A percentile compares a stretch with the other conserved stretches of the same genome.
Evolutionary conservation across 2,329 filamentous ascomycete species (phyloP).

Genomic region (Fusarium sp.): DNA sequence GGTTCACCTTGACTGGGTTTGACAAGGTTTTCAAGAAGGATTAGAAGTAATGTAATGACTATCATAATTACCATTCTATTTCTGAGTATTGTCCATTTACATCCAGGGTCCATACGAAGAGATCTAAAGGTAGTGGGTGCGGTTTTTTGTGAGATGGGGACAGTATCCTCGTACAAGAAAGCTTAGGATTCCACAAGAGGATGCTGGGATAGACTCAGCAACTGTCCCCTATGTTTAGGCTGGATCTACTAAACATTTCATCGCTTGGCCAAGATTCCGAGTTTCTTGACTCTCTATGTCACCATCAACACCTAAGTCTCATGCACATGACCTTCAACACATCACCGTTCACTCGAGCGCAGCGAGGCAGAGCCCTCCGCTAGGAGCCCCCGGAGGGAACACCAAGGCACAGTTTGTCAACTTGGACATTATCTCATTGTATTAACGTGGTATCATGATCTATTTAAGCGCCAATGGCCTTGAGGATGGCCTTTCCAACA

Average conservation of each 20-base stretch:
- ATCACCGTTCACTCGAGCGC: neutral
- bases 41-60: neutral
- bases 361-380: neutral
- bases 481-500: conserved; percentile 61
- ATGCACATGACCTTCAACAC: no score
- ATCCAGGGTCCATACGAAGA: accelerated
- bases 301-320: neutral
- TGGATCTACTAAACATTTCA: accelerated
- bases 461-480: conserved; percentile 50
- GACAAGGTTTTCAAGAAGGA: conserved; percentile 67
- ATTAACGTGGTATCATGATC: neutral
- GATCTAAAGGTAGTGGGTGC: accelerated
- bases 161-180: no score
- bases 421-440: neutral
- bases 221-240: neutral
- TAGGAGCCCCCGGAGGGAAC: neutral
- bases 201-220: neutral
- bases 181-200: no score
- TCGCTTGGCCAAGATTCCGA: neutral
- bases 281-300: accelerated
- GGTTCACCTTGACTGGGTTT: conserved; percentile 75
- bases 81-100: neutral
- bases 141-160: accelerated
- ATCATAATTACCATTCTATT: accelerated
- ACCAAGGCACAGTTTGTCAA: accelerated